These are phyloP conservation scores for button mushroom (Agaricus bisporus) DNA, from an alignment of 768 basidiomycete species.

Conservation along the genomic window DNA sequence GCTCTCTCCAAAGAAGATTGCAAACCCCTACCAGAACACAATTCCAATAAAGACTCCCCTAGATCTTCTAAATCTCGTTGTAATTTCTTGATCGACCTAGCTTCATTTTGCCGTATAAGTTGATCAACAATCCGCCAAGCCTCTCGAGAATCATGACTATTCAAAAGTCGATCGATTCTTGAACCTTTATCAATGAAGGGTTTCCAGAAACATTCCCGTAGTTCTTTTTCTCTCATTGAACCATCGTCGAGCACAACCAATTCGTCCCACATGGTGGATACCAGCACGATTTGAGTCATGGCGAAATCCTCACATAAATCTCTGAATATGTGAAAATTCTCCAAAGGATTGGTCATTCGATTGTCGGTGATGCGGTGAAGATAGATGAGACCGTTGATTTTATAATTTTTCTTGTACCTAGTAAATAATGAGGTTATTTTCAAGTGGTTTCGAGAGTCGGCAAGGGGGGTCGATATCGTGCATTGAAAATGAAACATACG, in stretches of 20 bases:
- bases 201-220: conserved; percentile 14
- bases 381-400: conserved; percentile 12
- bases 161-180: conserved; percentile 2
- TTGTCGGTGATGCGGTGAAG: conserved; percentile 11
- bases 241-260: neutral
- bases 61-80: conserved; percentile 4
- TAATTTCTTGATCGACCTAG: neutral
- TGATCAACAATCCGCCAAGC: conserved; percentile 5
- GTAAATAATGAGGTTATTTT: neutral
- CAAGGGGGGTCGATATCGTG: too few species aligned
- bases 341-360: conserved; percentile 3
- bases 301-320: conserved; percentile 8
- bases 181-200: conserved; percentile 13
- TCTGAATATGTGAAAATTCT: conserved; percentile 11
- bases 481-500: neutral
- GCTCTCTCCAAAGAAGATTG: neutral
- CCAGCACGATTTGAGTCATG: conserved; percentile 10
- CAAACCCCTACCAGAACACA: neutral
- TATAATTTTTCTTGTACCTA: conserved; percentile 6
- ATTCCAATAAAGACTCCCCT: neutral
- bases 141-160: neutral
- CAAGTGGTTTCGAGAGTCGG: neutral
- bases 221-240: conserved; percentile 11
- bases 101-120: neutral
- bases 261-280: conserved; percentile 11